Evolutionary conservation across 805 yeast genomes (phyloP), one percentile per base, ranked within the genome.

Genomic region (Debaryomyces maramus): DNA sequence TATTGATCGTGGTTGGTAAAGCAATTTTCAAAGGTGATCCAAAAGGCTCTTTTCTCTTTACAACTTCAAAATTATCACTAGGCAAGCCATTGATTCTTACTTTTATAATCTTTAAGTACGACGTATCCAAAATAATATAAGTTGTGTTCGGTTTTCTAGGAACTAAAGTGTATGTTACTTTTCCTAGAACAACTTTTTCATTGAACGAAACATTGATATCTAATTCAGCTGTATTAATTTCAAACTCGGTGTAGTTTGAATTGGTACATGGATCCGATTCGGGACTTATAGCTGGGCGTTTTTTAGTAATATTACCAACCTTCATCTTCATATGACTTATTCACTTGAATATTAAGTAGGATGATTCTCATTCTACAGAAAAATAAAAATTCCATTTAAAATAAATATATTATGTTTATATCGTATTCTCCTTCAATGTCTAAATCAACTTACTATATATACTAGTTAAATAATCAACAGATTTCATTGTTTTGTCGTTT

Each of bases 191-290:
- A 8, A 31, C 42, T 37, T 59, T 47, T 16, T 44, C 27, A 17
- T 58, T 63, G 41, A 63, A 63, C 22, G 43, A 43, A 8, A 63
- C 55, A 7, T 47, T 46, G 22, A 60, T 38, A 32, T 52, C 47
- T 33, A 63, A 53, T 4, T 41, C 38, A 7, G 60, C 56, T 15
- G 43, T 43, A 10, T 33, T 16, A 10, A 60, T 51, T 14, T 45
- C 31, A 38, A 60, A 61, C 29, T 52, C 45, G 19, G 41, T 38
- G 43, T 60, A 63, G 46, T 63, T 63, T 23, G 69, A 63, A 19
- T 33, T 26, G 5, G 64, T 60, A 41, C 61, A 57, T 6, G 58
- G 60, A 41, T 61, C 67, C 19, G 44, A 33, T 11, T 40, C 45
- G 7, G 28, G 28, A 10, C 28, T 24, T 8, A 10, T 6, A 4